A percentile compares a stretch with the other conserved stretches of the same genome.
Evolutionary conservation across 495 filamentous ascomycete species (phyloP).

Genomic region (Darksidea phi): DNA sequence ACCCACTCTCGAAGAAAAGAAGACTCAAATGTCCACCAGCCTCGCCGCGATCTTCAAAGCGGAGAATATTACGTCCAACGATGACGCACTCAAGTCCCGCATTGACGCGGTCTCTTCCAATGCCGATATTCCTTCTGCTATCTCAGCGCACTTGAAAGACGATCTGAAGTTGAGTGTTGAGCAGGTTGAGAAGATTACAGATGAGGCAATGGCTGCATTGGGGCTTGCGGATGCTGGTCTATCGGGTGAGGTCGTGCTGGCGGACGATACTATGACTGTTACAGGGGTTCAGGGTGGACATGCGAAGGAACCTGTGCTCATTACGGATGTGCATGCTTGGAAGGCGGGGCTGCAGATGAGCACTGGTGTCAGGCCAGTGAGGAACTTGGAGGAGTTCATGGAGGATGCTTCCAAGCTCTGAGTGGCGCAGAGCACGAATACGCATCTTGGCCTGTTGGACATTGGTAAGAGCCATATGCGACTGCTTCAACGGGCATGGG

Average conservation of each 20-base stretch:
- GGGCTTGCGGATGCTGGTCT: constrained; percentile 40
- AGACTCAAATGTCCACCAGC: constrained; percentile 52
- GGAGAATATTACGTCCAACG: constrained; percentile 50
- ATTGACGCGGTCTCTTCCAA: constrained; percentile 53
- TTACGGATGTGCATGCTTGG: constrained; percentile 73
- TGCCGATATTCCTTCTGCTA: constrained; percentile 46
- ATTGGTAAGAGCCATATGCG: no score
- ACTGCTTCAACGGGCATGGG: no score
- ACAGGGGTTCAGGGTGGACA: constrained; percentile 12
- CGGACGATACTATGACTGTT: constrained; percentile 44
- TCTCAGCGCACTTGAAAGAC: constrained; percentile 53
- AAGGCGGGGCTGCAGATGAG: constrained; percentile 70
- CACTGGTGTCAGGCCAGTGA: constrained; percentile 67
- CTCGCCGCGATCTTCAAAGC: constrained; percentile 55
- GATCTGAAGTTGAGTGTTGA: constrained; percentile 49
- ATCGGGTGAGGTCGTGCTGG: constrained; percentile 46
- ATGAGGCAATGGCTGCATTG: constrained; percentile 50
- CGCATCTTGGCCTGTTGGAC: no score
- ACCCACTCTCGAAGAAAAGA: constrained; percentile 53
- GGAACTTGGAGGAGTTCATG: constrained; percentile 75
- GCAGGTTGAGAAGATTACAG: constrained; percentile 47
- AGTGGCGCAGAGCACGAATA: constrained; percentile 15
- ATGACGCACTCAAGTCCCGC: constrained; percentile 45
- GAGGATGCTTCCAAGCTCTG: constrained; percentile 76
- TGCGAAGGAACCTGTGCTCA: constrained; percentile 47